Percentiles rank a stretch among this genome's conserved stretches.
Evolutionary conservation across 768 basidiomycete species (phyloP).

Genomic region (Tylopilus felleus): DNA sequence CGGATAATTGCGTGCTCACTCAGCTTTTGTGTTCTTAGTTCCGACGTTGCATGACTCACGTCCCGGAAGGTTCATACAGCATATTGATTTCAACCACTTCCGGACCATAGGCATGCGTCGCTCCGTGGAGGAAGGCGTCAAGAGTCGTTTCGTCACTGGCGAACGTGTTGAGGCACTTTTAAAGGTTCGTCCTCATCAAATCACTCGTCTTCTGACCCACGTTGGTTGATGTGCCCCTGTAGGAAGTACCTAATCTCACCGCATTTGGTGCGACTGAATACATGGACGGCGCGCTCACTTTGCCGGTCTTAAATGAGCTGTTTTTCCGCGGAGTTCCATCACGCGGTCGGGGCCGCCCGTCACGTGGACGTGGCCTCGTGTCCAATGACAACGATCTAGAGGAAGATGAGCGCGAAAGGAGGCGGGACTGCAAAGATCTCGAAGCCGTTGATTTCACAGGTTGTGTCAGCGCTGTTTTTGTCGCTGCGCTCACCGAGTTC

Average conservation of each 20-base stretch:
- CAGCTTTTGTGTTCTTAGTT: conserved; percentile 38
- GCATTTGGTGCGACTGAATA: conserved; percentile 97
- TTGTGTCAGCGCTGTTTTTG: conserved; percentile 89
- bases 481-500: conserved; percentile 80
- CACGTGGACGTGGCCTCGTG: conserved; percentile 56
- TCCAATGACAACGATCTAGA: conserved; percentile 57
- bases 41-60: conserved; percentile 67
- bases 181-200: conserved; percentile 48
- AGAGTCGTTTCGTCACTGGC: conserved; percentile 90
- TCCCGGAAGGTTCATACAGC: conserved; percentile 77
- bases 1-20: conserved; percentile 4
- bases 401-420: conserved; percentile 73
- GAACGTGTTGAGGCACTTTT: conserved; percentile 76
- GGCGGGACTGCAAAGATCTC: conserved; percentile 70
- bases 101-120: conserved; percentile 95
- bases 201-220: conserved; percentile 3
- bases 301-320: conserved; percentile 83
- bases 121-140: conserved; percentile 84
- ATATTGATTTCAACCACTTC: conserved; percentile 95
- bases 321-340: conserved; percentile 81
- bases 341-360: conserved; percentile 63
- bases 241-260: conserved; percentile 87
- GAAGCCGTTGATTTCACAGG: conserved; percentile 93
- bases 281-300: conserved; percentile 90
- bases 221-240: conserved; percentile 9